Evolutionary conservation across 2,329 filamentous ascomycete species (phyloP), one percentile per base, ranked within the genome.

Genomic region (Onygena corvina): DNA sequence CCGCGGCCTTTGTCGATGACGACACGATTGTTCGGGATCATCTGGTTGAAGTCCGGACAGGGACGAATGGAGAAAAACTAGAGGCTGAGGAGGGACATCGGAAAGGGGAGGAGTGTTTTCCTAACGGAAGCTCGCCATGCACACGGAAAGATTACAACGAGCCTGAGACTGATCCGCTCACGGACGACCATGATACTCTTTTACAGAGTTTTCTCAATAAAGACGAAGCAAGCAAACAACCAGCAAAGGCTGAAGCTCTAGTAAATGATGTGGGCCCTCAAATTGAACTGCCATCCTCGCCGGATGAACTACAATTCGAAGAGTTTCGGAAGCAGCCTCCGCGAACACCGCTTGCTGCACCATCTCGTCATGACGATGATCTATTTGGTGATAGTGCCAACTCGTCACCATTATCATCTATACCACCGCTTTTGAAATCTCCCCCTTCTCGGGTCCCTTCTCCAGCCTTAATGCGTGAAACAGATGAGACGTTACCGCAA

Each of bases 331-430:
- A 46, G 6, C 38, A 35, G 14, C 30, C 42, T 29, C 51, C 49
- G 31, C 20, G 29, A 5, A 51, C 45, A 14, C 42, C 55, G n/a
- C 45, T 34, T 29, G 12, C n/a, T 40, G n/a, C n/a, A 20, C 33
- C 8, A 48, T 46, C 12, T 33, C 8, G 9, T 16, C 27, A 45
- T 42, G 14, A 30, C 16, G 36, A 34, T 30, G 35, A 47, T 25
- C 4, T 27, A 16, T 18, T 27, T 18, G 45, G 27, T 18, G 58
- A 56, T 0, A 56, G 58, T 29, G 49, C 57, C 27, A 55, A 57
- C 30, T 53, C 54, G 14, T 69, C 67, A 11, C 58, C 65, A 4
- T 55, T 67, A n/a, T 68, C 67, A 12, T 67, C 67, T 4, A 58
- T 61, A 3, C 60, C 60, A 2, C 64, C 64, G 25, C 27, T 45